A percentile compares a stretch with the other conserved stretches of the same genome.
Conservation (phyloP, 2,329 filamentous ascomycete species). For the Aspergillus thermomutatus region DNA sequence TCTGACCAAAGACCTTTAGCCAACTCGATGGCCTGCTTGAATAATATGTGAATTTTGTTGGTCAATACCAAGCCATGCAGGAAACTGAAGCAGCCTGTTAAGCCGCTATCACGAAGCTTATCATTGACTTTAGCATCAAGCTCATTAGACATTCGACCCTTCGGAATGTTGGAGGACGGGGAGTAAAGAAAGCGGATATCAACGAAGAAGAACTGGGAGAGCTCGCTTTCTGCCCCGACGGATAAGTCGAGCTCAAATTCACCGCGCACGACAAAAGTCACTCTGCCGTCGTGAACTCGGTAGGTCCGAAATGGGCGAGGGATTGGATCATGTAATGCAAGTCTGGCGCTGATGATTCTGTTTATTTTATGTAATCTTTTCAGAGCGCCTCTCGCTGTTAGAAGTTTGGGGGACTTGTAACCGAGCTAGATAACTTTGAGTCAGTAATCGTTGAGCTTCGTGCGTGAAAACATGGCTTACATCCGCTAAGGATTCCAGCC, state of each 20-base stretch:
- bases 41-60: conserved; percentile 81
- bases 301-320: conserved; percentile 76
- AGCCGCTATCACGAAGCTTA: conserved; percentile 64
- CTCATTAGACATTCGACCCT: conserved; percentile 59
- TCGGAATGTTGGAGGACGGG: conserved; percentile 64
- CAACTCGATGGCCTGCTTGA: conserved; percentile 71
- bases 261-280: conserved; percentile 75
- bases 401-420: conserved; percentile 70
- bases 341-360: conserved; percentile 72
- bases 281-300: conserved; percentile 77
- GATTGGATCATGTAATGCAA: conserved; percentile 82
- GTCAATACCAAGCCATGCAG: conserved; percentile 86
- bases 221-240: conserved; percentile 78
- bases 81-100: conserved; percentile 78
- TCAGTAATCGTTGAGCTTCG: conserved; percentile 11
- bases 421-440: conserved; percentile 52
- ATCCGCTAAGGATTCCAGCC: conserved; percentile 74
- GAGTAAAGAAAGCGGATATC: conserved; percentile 82
- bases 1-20: conserved; percentile 72
- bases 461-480: conserved; percentile 45
- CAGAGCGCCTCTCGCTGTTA: conserved; percentile 69
- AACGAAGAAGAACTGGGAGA: conserved; percentile 88
- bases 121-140: conserved; percentile 72
- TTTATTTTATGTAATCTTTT: conserved; percentile 78
- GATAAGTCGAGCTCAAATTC: conserved; percentile 95